Evolutionary conservation across 768 basidiomycete genomes (phyloP), one percentile per base, ranked within the genome.

Genomic region (Lactarius tabidus): DNA sequence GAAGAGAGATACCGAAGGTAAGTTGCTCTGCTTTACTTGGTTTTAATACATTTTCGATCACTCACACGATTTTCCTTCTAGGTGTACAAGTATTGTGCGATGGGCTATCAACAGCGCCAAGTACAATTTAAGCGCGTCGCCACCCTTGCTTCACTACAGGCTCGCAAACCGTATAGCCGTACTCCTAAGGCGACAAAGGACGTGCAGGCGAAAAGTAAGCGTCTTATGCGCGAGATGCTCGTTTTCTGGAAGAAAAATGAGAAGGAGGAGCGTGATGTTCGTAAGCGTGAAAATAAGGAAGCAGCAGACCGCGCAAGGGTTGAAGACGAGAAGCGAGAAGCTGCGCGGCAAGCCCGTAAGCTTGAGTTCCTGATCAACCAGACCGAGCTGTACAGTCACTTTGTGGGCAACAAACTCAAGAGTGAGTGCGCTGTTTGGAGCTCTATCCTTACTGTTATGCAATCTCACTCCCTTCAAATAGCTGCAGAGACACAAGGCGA

Each of bases 241-340:
- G 86, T 94, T 23, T 95, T 95, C 77, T 97, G 94, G 94, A 95
- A 92, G 79, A 94, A 94, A 77, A 98, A 97, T 69, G 96, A 98
- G 77, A 94, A 94, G 72, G 94, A 96, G 75, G 96, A 98, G 77
- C 81, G 93, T 54, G 95, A 97, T 67, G 85, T 90, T 15, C 86
- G 95, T 68, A 93, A 91, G 76, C 91, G 91, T 57, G 94, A 95
- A 71, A 94, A 98, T 75, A 95, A 95, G 75, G 95, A 97, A 74
- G 93, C 94, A 14, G 82, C 86, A 70, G 93, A 95, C 71, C 85
- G 93, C 58, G 84, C 91, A 28, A 91, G 88, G 75, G 77, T 92
- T 36, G 94, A 96, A 75, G 95, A 96, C 74, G 94, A 97, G 77
- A 91, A 87, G 73, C 84, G 96, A 48, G 97, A 99, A 77, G 90